A percentile compares a stretch with the other conserved stretches of the same genome.
phyloP scores from a whole-genome alignment of 441 rosid species.

The Hypseocharis bilobata region DNA sequence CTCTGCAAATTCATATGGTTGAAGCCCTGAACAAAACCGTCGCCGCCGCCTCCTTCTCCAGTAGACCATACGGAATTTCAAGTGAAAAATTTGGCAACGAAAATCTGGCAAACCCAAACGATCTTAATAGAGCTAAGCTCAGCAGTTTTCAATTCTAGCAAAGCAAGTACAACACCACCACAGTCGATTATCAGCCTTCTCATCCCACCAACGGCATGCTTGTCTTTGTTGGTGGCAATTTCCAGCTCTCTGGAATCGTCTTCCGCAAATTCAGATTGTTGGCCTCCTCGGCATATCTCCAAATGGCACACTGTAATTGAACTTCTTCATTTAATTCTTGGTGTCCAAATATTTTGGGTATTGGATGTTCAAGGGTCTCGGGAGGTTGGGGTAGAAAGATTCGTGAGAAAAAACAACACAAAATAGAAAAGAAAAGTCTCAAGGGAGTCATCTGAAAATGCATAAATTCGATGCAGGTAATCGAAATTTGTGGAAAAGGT shows the following conservation, averaged over 20 bases:
- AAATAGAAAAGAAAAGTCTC: constrained; percentile 25
- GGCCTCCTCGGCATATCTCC: constrained; percentile 86
- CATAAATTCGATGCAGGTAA: not conserved
- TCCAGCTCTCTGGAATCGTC: constrained; percentile 75
- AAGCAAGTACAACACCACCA: constrained; percentile 73
- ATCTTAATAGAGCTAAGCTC: too few relatives aligned
- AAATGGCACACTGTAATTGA: constrained; percentile 54
- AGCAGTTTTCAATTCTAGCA: constrained; percentile 73
- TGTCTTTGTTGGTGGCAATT: constrained; percentile 83
- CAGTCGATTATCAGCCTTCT: constrained; percentile 92
- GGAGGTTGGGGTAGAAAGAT: constrained; percentile 28
- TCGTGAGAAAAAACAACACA: constrained; percentile 32
- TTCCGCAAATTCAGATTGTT: constrained; percentile 76
- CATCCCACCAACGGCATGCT: constrained; percentile 83
- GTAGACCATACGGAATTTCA: too few relatives aligned
- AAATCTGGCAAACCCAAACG: too few relatives aligned
- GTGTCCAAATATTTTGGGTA: constrained; percentile 33
- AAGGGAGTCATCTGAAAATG: constrained; percentile 27
- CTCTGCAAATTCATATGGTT: too few relatives aligned
- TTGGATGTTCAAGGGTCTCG: constrained; percentile 54
- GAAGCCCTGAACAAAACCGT: too few relatives aligned
- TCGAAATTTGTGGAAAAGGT: too few relatives aligned
- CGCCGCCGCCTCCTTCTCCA: too few relatives aligned
- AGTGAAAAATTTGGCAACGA: too few relatives aligned
- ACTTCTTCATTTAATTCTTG: constrained; percentile 34